These are phyloP conservation scores for Aureoboletus auriporus DNA, from an alignment of 768 basidiomycete species.

Conservation along the genomic window DNA sequence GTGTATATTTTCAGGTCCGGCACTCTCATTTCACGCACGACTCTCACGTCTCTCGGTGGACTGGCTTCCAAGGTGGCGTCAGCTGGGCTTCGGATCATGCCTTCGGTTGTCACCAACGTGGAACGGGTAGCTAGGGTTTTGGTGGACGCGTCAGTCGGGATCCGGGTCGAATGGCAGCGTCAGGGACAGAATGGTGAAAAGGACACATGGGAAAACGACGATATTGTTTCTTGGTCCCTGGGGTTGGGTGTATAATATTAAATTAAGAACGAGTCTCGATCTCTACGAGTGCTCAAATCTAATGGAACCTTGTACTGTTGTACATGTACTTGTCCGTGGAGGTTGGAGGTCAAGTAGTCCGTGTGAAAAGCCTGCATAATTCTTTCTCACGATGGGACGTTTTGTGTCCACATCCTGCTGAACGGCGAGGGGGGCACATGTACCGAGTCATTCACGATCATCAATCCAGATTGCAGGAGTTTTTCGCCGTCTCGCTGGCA, in stretches of 20 bases:
- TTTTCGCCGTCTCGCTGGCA: too few relatives aligned
- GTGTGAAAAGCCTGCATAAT: too few relatives aligned
- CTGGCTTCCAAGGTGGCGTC: slow-evolving; percentile 14
- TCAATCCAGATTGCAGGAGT: too few relatives aligned
- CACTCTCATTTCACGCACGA: slow-evolving; percentile 7
- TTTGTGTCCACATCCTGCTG: too few relatives aligned
- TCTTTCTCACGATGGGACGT: too few relatives aligned
- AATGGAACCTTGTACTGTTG: neutral
- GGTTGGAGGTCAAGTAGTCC: too few relatives aligned
- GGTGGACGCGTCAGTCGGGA: slow-evolving; percentile 25
- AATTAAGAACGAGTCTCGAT: neutral
- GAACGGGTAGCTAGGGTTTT: slow-evolving; percentile 18
- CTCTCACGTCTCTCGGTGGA: slow-evolving; percentile 13
- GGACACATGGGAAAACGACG: slow-evolving; percentile 26
- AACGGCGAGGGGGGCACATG: too few relatives aligned
- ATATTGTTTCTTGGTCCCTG: slow-evolving; percentile 22
- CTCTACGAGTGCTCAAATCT: neutral
- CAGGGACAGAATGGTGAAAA: slow-evolving; percentile 13
- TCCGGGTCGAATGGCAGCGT: slow-evolving; percentile 25
- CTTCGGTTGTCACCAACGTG: slow-evolving; percentile 20
- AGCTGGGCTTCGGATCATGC: slow-evolving; percentile 18
- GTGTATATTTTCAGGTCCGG: slow-evolving; percentile 23
- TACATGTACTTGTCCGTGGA: too few relatives aligned
- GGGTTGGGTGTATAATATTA: slow-evolving; percentile 16
- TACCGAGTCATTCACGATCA: too few relatives aligned